Conservation (phyloP, 345 rosid genomes). For the Rhizophora apiculata region DNA sequence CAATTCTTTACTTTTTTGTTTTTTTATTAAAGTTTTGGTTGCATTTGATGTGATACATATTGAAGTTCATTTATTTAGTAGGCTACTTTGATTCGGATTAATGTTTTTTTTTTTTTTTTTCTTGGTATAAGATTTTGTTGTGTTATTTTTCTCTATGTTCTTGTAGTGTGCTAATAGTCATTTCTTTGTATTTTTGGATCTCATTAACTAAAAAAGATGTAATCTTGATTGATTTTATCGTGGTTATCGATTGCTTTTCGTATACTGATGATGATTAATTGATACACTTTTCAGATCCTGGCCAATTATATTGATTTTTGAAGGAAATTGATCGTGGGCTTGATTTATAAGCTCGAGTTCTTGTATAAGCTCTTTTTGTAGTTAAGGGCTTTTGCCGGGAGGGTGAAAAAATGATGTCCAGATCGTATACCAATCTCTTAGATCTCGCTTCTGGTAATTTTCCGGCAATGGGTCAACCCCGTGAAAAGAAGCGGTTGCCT, state of each 20-base stretch:
- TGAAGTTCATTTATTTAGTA: slow-evolving; percentile 1
- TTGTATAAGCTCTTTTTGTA: slow-evolving; percentile 22
- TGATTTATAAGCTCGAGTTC: slow-evolving; percentile 27
- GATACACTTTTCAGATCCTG: slow-evolving; percentile 43
- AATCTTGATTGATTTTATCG: slow-evolving; percentile 4
- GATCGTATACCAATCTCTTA: slow-evolving; percentile 74
- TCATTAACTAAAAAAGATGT: slow-evolving; percentile 11
- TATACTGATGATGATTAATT: slow-evolving; percentile 24
- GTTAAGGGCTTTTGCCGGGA: slow-evolving; percentile 16
- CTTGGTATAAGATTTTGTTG: slow-evolving; percentile 2
- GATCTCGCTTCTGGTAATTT: slow-evolving; percentile 85
- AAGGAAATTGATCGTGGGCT: slow-evolving; percentile 12
- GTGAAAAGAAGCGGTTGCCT: slow-evolving; percentile 60
- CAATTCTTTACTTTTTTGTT: not conserved
- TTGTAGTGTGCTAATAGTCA: not conserved
- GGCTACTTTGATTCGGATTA: too few relatives aligned
- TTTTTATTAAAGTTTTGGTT: not conserved
- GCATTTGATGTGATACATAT: slow-evolving; percentile 5
- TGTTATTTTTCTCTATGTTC: not conserved
- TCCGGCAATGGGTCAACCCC: slow-evolving; percentile 47
- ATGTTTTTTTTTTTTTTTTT: slow-evolving; percentile 1
- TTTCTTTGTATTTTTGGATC: slow-evolving; percentile 18
- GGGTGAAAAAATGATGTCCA: slow-evolving; percentile 48
- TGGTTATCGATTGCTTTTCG: slow-evolving; percentile 8
- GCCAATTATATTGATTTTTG: slow-evolving; percentile 14